Conservation (phyloP, 2,329 filamentous ascomycete genomes). For the Fusarium falciforme region DNA sequence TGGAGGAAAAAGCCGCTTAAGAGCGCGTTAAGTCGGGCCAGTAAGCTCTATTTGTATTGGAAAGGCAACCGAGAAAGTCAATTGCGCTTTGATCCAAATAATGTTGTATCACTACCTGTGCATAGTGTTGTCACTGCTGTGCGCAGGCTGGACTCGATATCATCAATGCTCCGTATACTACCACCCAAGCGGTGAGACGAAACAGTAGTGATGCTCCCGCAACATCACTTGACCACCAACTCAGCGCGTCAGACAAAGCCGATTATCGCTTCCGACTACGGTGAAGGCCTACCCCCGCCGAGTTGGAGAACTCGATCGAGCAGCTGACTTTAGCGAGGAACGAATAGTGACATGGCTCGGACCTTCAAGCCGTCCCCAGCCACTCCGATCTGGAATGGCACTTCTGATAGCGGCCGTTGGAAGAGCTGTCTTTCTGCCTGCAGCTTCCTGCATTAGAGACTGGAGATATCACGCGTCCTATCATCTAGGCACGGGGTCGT, state of each 20-base stretch:
- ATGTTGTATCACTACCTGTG: neutral
- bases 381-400: neutral
- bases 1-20: neutral
- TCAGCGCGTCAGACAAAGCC: neutral
- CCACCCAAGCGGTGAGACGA: neutral
- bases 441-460: conserved; percentile 9
- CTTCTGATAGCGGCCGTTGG: conserved; percentile 10
- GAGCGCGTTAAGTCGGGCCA: neutral
- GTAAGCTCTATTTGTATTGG: neutral
- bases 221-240: neutral
- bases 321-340: neutral
- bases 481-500: conserved; percentile 20
- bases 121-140: neutral
- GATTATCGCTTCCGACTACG: neutral
- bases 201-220: neutral
- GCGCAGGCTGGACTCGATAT: neutral
- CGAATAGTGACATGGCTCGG: neutral
- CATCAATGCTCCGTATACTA: neutral
- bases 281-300: neutral
- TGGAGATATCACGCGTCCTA: conserved; percentile 26
- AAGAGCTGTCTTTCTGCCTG: neutral
- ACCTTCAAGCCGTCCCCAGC: neutral
- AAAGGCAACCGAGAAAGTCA: neutral
- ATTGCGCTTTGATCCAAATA: neutral
- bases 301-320: neutral